Evolutionary conservation across 2,329 filamentous ascomycete genomes (phyloP), one percentile per base, ranked within the genome.

Genomic region (Aspergillus sergii): DNA sequence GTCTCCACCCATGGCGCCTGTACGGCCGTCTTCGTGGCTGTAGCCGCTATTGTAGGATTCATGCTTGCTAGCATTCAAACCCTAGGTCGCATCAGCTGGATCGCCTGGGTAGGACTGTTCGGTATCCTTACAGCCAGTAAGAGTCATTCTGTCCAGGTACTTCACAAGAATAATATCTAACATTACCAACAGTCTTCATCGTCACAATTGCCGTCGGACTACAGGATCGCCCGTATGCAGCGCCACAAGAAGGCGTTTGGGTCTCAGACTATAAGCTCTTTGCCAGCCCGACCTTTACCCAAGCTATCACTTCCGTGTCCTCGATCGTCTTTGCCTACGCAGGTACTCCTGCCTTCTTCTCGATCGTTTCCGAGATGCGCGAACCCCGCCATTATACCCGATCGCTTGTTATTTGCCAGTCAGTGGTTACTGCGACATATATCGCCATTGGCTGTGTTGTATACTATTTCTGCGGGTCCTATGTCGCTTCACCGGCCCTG

Each of bases 391-490:
- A 76, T 12, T 80, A 75, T 55, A 72, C 71, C 48, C 71, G 71
- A 19, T 63, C 77, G 1, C 67, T 79, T 1, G 69, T 76, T n/a
- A 46, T 72, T 11, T 75, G 74, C 9, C 80, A 79, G 56, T 46
- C 73, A 19, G 60, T 71, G 10, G 73, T 81, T 8, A 76, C 73
- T 1, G 63, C 68, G 19, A 64, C 76, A 3, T 80, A 81, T 50
- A 68, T 78, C n/a, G 64, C 71, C 6, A 75, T 81, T 32, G 76
- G 76, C 10, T 64, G 75, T 3, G 77, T 83, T 0, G 77, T 84
- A 2, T 84, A 84, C 70, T 78, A 78, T 63, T 84, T 72, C 66
- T 82, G 80, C 63, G 82, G 82, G 1, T 79, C 78, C 0, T 81
- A 77, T 53, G 80, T 84, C 3, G 76, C 81, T 0, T 83, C 81